Evolutionary conservation across 2,329 filamentous ascomycete species (phyloP).

Genomic region (Didymella sp.): DNA sequence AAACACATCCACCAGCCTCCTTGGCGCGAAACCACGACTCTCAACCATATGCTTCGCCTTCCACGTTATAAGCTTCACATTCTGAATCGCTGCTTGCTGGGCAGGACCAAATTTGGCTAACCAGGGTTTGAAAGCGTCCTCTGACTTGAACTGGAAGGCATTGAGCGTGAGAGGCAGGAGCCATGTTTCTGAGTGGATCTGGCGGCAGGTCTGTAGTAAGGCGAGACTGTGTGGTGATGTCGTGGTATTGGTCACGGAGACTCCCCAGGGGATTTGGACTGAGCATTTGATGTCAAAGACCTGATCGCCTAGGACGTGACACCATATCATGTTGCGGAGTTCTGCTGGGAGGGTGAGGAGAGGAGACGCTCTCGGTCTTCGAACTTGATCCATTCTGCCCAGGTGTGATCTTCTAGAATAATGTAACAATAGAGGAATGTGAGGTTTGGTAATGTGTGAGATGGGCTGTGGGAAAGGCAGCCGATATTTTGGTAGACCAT

Average conservation of each 20-base stretch:
- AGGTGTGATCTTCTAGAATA: too few species aligned
- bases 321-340: constrained; percentile 14
- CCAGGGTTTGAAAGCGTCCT: constrained; percentile 15
- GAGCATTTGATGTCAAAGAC: not conserved
- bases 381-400: not conserved
- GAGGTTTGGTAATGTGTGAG: not conserved
- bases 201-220: constrained; percentile 14
- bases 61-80: constrained; percentile 5
- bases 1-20: constrained; percentile 12
- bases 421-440: not conserved
- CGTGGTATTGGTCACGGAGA: not conserved
- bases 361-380: not conserved
- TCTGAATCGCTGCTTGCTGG: constrained; percentile 2
- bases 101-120: not conserved
- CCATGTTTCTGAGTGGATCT: constrained; percentile 12
- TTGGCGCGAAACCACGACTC: constrained; percentile 9
- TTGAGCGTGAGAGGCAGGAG: constrained; percentile 7
- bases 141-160: constrained; percentile 8
- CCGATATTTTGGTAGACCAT: not conserved
- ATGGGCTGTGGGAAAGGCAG: not conserved
- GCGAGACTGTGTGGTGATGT: constrained; percentile 2
- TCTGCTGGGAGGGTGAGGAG: constrained; percentile 14
- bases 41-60: constrained; percentile 17
- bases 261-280: constrained; percentile 5
- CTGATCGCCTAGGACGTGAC: not conserved